A percentile compares a stretch with the other conserved stretches of the same genome.
phyloP scores from a whole-genome alignment of 176 grass and related monocot genomes.

The Aegilops tauschii region DNA sequence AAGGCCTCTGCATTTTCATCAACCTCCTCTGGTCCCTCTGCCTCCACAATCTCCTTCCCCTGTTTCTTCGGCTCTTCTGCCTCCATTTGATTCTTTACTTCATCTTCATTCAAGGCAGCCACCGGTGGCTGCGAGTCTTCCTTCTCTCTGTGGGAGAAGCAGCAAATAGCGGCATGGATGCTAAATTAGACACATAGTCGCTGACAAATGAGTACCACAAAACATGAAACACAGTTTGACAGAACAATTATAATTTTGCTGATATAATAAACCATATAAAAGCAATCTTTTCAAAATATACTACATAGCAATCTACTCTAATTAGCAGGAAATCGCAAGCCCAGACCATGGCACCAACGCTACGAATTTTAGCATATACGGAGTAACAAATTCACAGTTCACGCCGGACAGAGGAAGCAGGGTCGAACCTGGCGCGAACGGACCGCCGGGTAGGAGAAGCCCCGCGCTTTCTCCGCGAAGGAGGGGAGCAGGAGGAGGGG shows the following conservation, averaged over 20 bases:
- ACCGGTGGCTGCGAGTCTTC: not conserved
- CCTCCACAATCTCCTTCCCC: not conserved
- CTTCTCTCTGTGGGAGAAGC: slow-evolving; percentile 14
- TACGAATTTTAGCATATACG: not conserved
- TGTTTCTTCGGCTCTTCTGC: not conserved
- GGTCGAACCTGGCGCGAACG: not conserved
- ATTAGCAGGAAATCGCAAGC: not conserved
- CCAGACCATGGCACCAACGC: not conserved
- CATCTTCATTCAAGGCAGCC: not conserved
- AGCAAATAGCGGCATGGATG: not conserved
- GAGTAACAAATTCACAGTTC: not conserved
- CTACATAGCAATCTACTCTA: no score
- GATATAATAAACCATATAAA: no score
- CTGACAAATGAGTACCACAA: not conserved
- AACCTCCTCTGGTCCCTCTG: slow-evolving; percentile 2
- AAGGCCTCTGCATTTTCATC: not conserved
- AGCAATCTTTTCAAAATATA: no score
- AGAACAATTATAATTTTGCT: not conserved
- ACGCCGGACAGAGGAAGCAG: not conserved
- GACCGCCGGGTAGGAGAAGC: not conserved
- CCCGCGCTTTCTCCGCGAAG: not conserved
- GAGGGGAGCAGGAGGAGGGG: not conserved
- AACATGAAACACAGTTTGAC: not conserved
- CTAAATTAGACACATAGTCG: not conserved
- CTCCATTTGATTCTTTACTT: not conserved